Evolutionary conservation across 2,329 filamentous ascomycete species (phyloP).

Genomic region (Apiospora koreana): DNA sequence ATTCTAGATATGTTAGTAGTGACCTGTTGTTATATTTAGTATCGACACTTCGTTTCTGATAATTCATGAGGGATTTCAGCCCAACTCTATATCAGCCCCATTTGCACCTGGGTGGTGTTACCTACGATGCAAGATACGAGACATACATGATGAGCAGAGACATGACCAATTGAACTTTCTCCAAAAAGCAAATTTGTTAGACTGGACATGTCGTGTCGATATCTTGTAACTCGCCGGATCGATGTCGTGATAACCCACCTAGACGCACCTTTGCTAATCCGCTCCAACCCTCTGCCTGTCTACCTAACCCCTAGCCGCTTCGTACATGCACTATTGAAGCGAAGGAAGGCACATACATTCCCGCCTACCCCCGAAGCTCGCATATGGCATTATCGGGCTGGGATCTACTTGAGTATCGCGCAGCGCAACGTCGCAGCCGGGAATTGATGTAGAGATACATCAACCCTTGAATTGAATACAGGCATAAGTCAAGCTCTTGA

Average conservation of each 20-base stretch:
- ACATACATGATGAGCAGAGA: neutral
- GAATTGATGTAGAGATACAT: neutral
- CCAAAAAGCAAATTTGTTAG: neutral
- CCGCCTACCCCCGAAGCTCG: neutral
- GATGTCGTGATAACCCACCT: neutral
- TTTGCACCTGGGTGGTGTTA: neutral
- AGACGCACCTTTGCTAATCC: neutral
- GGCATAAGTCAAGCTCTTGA: too few species aligned
- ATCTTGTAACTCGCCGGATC: neutral
- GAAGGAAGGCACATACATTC: neutral
- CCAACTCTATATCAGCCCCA: neutral
- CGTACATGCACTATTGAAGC: neutral
- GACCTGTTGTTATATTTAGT: neutral
- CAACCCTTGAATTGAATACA: too few species aligned
- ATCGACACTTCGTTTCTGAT: neutral
- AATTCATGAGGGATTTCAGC: neutral
- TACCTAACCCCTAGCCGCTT: neutral
- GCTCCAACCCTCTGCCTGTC: neutral
- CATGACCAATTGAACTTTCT: neutral
- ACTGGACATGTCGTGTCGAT: neutral
- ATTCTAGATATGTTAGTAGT: too few species aligned
- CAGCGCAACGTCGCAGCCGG: neutral
- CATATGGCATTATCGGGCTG: neutral
- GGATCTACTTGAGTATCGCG: neutral
- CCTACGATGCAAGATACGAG: neutral